Evolutionary conservation across 805 yeast species (phyloP).

Genomic region (Metschnikowia picachoensis): DNA sequence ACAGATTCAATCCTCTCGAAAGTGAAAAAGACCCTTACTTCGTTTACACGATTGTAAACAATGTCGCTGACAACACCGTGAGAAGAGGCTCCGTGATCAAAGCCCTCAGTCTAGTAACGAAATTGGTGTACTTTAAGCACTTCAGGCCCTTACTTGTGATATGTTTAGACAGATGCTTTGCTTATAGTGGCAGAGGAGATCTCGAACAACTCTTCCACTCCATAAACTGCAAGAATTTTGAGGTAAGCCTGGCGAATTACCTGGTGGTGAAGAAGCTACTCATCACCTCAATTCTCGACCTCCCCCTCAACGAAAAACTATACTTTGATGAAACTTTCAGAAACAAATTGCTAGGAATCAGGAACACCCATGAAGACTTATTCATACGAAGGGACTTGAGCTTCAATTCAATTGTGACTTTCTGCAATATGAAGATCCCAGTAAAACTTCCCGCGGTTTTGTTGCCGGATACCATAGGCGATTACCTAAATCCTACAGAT

Average conservation of each 20-base stretch:
- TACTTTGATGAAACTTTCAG: constrained; percentile 38
- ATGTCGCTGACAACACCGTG: constrained; percentile 41
- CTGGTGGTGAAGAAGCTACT: constrained; percentile 35
- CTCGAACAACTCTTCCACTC: constrained; percentile 29
- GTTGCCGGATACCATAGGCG: constrained; percentile 42
- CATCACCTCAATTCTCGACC: constrained; percentile 40
- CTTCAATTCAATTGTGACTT: constrained; percentile 37
- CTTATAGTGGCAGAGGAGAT: constrained; percentile 17
- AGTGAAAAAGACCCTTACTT: constrained; percentile 45
- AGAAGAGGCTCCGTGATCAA: constrained; percentile 59
- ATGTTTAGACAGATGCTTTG: constrained; percentile 47
- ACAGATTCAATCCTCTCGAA: constrained; percentile 26
- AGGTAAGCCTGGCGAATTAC: constrained; percentile 18
- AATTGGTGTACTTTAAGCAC: constrained; percentile 47
- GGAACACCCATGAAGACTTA: constrained; percentile 26
- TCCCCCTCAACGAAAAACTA: constrained; percentile 40
- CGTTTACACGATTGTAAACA: constrained; percentile 52
- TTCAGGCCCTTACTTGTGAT: constrained; percentile 57
- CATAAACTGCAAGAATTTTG: constrained; percentile 31
- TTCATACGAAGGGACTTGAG: constrained; percentile 43
- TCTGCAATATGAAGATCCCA: constrained; percentile 42
- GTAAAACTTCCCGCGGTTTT: constrained; percentile 39
- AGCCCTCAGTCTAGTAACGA: constrained; percentile 56
- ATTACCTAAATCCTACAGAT: constrained; percentile 44
- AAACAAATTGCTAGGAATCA: constrained; percentile 31